Evolutionary conservation across 2,329 filamentous ascomycete species (phyloP).

Genomic region (Fusarium continuum): DNA sequence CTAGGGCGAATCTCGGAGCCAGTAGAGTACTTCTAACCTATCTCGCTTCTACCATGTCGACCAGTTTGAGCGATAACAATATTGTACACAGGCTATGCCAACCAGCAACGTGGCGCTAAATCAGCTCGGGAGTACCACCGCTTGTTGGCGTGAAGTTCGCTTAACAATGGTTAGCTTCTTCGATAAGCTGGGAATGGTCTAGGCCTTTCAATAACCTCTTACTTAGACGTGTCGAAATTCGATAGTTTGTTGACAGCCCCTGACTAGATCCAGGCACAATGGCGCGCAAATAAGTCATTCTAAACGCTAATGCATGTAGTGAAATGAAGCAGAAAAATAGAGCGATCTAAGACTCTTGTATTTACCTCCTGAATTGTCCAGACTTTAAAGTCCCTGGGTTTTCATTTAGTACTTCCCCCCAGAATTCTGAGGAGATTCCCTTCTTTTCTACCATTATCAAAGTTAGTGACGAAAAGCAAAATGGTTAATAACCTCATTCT

Average conservation of each 20-base stretch:
- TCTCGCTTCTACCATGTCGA: too few relatives aligned
- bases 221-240: background rate
- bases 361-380: background rate
- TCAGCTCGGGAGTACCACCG: too few relatives aligned
- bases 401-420: too few relatives aligned
- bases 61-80: too few relatives aligned
- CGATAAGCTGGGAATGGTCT: background rate
- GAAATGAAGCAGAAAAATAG: background rate
- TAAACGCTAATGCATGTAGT: background rate
- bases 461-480: too few relatives aligned
- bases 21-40: too few relatives aligned
- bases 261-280: background rate
- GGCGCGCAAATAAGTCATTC: too few relatives aligned
- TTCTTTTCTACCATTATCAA: background rate
- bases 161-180: too few relatives aligned
- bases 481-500: background rate
- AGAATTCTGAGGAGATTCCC: background rate
- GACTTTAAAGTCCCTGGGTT: background rate
- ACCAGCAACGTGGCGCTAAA: too few relatives aligned
- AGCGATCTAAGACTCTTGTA: background rate
- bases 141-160: too few relatives aligned
- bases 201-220: background rate
- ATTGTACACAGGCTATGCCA: too few relatives aligned
- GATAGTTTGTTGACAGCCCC: slow-evolving; percentile 1
- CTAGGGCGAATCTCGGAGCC: too few relatives aligned